Percentiles rank a stretch among this genome's conserved stretches.
Evolutionary conservation across 805 yeast genomes (phyloP).

Genomic region (Ogataea trehalophila): DNA sequence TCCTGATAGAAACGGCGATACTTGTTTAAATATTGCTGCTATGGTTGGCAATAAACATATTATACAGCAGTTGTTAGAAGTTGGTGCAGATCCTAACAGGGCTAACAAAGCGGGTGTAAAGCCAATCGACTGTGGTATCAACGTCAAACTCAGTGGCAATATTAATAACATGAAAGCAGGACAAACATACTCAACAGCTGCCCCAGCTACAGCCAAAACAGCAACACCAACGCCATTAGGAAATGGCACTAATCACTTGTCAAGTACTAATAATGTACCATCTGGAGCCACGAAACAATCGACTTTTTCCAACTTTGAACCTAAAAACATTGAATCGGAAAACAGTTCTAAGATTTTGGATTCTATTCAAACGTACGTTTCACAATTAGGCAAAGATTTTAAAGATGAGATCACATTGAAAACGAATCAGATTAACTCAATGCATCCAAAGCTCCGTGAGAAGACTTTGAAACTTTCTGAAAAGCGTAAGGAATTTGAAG

Average conservation of each 20-base stretch:
- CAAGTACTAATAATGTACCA: background rate
- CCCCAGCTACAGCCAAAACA: background rate
- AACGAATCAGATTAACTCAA: constrained; percentile 44
- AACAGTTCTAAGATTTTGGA: constrained; percentile 40
- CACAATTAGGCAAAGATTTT: constrained; percentile 53
- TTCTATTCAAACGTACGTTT: constrained; percentile 47
- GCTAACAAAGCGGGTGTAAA: constrained; percentile 83
- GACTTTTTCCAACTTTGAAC: too few species aligned
- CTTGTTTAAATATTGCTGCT: constrained; percentile 90
- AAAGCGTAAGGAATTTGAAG: constrained; percentile 45
- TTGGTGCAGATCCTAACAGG: constrained; percentile 79
- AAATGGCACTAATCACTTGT: background rate
- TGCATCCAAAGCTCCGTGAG: constrained; percentile 53
- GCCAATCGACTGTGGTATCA: constrained; percentile 82
- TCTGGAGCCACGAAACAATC: background rate
- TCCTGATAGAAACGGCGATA: constrained; percentile 92
- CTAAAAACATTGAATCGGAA: constrained; percentile 7
- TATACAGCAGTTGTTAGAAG: constrained; percentile 74
- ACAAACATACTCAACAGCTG: too few species aligned
- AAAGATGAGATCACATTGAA: constrained; percentile 51
- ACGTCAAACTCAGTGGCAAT: constrained; percentile 25
- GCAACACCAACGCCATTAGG: background rate
- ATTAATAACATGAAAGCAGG: background rate
- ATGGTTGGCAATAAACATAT: constrained; percentile 78
- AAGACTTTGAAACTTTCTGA: constrained; percentile 49